Evolutionary conservation across 768 basidiomycete genomes (phyloP).

Genomic region (Lepiota subincarnata): DNA sequence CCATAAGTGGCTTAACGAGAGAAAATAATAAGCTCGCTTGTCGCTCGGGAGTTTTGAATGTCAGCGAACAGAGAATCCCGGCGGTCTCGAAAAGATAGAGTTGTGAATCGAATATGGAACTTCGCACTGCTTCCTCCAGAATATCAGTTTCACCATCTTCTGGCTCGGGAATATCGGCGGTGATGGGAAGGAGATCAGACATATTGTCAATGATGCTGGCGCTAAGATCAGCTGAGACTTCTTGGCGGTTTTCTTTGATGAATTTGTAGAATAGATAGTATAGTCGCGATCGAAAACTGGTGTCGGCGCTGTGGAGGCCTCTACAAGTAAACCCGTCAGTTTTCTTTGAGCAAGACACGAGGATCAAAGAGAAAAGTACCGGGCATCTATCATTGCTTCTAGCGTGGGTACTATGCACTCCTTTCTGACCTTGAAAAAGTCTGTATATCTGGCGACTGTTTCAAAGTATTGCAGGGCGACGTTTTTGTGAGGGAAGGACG

Average conservation of each 20-base stretch:
- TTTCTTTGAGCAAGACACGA: neutral
- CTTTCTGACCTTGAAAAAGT: slow-evolving; percentile 94
- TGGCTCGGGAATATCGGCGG: slow-evolving; percentile 69
- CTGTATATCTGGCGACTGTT: slow-evolving; percentile 84
- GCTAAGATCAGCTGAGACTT: slow-evolving; percentile 71
- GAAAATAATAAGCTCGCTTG: slow-evolving; percentile 69
- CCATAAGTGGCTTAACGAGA: slow-evolving; percentile 77
- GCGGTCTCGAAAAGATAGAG: slow-evolving; percentile 92
- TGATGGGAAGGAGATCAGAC: slow-evolving; percentile 74
- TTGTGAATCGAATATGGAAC: slow-evolving; percentile 81
- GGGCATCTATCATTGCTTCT: slow-evolving; percentile 79
- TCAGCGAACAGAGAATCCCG: slow-evolving; percentile 79
- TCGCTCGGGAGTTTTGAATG: slow-evolving; percentile 61
- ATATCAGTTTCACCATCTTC: slow-evolving; percentile 71
- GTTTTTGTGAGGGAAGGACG: slow-evolving; percentile 75
- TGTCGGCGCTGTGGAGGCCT: slow-evolving; percentile 78
- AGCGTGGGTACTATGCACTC: slow-evolving; percentile 84
- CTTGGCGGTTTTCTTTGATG: slow-evolving; percentile 75
- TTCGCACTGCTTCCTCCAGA: slow-evolving; percentile 75
- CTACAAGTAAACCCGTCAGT: slow-evolving; percentile 34
- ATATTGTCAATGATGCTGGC: slow-evolving; percentile 66
- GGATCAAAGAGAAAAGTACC: slow-evolving; percentile 46
- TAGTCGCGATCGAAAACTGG: slow-evolving; percentile 66
- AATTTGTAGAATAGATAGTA: slow-evolving; percentile 94
- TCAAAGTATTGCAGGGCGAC: slow-evolving; percentile 93